Base-by-base conservation (phyloP, 2,329 filamentous ascomycete genomes). In the Neofusicoccum kwambonambiense region DNA sequence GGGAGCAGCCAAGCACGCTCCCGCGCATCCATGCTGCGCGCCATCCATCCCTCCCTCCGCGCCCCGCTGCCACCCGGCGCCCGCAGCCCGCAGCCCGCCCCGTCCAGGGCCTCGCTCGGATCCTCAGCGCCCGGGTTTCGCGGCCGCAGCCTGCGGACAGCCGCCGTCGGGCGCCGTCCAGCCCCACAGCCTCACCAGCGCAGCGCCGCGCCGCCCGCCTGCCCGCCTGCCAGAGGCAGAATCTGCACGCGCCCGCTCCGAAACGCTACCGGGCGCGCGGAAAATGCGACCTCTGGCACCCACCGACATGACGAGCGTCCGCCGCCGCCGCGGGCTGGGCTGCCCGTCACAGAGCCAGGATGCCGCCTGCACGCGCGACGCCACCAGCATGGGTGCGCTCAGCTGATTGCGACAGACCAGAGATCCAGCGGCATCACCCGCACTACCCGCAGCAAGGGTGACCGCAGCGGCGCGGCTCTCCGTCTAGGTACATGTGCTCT, bases 191-290 rank as follows among this genome's bases (percentile, higher is more conserved):
- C 6, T 7, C 27, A 31, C 27, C 27, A 31, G 27, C 6, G 27
- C 27, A 31, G 27, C 27, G 27, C 27, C 27, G 27, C 27, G 27
- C 27, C 31, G 37, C 9, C 50, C 17, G 50, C 34, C 42, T 17
- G 42, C 42, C 13, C 17, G 13, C 42, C 42, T 31, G 37, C 37
- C 37, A 6, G 37, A 2, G 44, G 22, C 50, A 50, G 42, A 31
- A 50, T 50, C 62, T 64, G 62, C 62, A 64, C 44, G 51, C 62
- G n/a, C 42, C 62, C 62, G 62, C 44, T 64, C 51, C 62, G 42
- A 51, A 39, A 45, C 49, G 61, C 39, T 54, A 63, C 61, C 47
- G 35, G 58, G 44, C 58, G 35, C 45, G 45, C 58, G 58, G 58
- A 62, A 62, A 42, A 47, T 34, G 47, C 45, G 45, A 51, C 58